Base-by-base conservation (phyloP, 192 early-diverging fungal species). In the Linderina pennispora region DNA sequence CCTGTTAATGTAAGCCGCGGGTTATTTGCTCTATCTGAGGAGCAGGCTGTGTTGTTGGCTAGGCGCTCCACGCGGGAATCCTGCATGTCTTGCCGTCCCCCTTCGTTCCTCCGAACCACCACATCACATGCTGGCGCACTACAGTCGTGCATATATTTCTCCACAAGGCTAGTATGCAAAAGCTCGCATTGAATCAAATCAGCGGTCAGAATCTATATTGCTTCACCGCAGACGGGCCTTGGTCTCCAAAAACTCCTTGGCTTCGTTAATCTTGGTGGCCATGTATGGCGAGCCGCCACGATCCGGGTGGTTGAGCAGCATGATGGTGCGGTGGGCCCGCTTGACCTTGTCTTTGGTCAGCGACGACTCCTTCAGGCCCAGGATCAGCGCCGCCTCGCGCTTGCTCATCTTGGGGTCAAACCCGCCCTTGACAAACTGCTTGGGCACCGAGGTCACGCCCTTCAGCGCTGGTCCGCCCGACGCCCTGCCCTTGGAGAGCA, bases 291-390 rank as follows among this genome's bases (percentile, higher is more conserved):
- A 90, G n/a, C 96, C 94, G 23, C 92, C 94, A 55, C 91, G 84
- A 80, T 99, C 96, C 1, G 96, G 96, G 61, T 99, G 96, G 78
- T 99, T 99, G 26, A 86, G 65, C 53, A 99, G 74, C 94, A 99
- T 97, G 64, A 99, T 94, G 19, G 85, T 74, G 35, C 94, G 80
- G 60, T 99, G 96, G 14, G 91, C 91, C 57, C 94, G 90, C 70
- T 99, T 99, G 17, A 99, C 72, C 58, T 90, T 92, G 20, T 87
- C 67, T 49, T 74, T 65, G 21, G 78, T 81, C 22, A 82, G 41
- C 48, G 78, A 76, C 43, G 68, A 66, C 57, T 87, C 85, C 42
- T 66, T 73, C 13, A 73, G 51, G 0, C 69, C 69, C 28, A 98
- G 80, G 42, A 98, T 88, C 38, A 87, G 68, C 3, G 88, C 79